These are phyloP conservation scores for Crithidia mellificae DNA, from an alignment of 208 protist genomes.

Conservation along the genomic window DNA sequence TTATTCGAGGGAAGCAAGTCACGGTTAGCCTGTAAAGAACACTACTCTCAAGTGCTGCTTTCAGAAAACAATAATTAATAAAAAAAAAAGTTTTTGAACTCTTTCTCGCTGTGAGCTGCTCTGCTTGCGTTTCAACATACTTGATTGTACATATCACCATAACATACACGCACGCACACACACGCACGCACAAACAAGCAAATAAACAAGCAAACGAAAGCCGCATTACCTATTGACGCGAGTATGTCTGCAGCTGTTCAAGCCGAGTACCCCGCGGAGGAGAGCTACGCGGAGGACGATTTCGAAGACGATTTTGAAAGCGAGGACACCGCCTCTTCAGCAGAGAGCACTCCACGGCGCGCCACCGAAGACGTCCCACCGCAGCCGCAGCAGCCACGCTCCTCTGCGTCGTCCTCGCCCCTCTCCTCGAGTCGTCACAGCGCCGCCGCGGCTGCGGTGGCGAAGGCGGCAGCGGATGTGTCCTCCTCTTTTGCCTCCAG, in stretches of 20 bases:
- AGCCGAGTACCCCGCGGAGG: slow-evolving; percentile 12
- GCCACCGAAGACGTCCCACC: not conserved
- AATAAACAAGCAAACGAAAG: not conserved
- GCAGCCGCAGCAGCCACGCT: not conserved
- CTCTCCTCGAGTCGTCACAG: slow-evolving; percentile 2
- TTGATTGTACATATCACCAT: not conserved
- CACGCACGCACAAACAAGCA: not conserved
- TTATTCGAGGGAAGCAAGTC: too few relatives aligned
- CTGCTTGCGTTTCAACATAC: too few relatives aligned
- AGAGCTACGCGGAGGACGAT: slow-evolving; percentile 37
- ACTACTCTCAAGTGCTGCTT: too few relatives aligned
- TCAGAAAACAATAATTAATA: too few relatives aligned
- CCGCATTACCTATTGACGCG: too few relatives aligned
- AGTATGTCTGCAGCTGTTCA: slow-evolving; percentile 19
- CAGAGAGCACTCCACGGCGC: not conserved
- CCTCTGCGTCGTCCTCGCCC: not conserved
- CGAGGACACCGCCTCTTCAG: slow-evolving; percentile 11
- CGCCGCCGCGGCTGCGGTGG: not conserved
- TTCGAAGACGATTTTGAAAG: slow-evolving; percentile 54
- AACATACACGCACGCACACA: too few relatives aligned
- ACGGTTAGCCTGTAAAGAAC: too few relatives aligned
- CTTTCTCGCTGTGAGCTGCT: too few relatives aligned
- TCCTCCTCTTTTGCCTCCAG: not conserved
- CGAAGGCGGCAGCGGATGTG: not conserved
- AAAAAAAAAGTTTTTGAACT: too few relatives aligned